These are phyloP conservation scores for Chalara sp. DNA, from an alignment of 2,329 filamentous ascomycete species.

Conservation along the genomic window DNA sequence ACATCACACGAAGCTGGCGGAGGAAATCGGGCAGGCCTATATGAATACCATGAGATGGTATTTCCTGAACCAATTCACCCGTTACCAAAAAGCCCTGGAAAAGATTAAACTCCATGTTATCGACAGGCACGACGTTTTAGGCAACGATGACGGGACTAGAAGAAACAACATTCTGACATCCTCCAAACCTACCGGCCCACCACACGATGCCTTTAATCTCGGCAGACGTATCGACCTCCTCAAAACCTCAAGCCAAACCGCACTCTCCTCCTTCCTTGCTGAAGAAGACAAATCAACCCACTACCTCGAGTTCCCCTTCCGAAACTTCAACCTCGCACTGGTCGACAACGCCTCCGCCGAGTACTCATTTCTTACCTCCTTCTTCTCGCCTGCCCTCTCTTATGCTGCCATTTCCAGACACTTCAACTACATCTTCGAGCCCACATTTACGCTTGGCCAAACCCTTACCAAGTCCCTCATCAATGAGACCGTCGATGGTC, in stretches of 20 bases:
- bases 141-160: constrained; percentile 65
- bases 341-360: constrained; percentile 92
- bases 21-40: constrained; percentile 89
- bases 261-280: constrained; percentile 80
- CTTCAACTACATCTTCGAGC: constrained; percentile 83
- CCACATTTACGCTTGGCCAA: constrained; percentile 80
- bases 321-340: constrained; percentile 89
- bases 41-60: constrained; percentile 99
- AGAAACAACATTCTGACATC: constrained; percentile 53
- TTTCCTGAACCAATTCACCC: constrained; percentile 82
- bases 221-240: constrained; percentile 81
- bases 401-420: constrained; percentile 74
- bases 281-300: constrained; percentile 84
- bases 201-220: constrained; percentile 83
- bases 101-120: constrained; percentile 78
- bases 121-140: constrained; percentile 78
- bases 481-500: constrained; percentile 70
- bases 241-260: constrained; percentile 63
- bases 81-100: constrained; percentile 77
- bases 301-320: constrained; percentile 84
- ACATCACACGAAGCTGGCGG: constrained; percentile 75
- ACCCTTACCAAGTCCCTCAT: constrained; percentile 69
- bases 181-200: constrained; percentile 44
- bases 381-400: constrained; percentile 74
- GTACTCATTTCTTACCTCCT: constrained; percentile 86